These are phyloP conservation scores for Sugiyamaella floridensis DNA, from an alignment of 805 yeast genomes.

Conservation along the genomic window DNA sequence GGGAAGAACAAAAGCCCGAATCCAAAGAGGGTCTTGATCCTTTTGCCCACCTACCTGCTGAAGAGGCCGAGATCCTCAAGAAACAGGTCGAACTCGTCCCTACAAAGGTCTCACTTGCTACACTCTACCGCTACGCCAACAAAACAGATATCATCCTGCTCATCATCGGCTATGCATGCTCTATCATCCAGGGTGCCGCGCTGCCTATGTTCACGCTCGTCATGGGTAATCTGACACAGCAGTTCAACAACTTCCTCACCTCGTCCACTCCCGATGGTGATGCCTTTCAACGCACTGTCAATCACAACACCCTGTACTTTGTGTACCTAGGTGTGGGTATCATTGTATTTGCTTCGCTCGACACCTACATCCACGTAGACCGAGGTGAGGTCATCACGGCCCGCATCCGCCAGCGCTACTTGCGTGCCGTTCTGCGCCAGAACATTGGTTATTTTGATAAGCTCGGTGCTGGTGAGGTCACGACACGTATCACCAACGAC, in stretches of 20 bases:
- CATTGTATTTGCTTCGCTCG: conserved; percentile 26
- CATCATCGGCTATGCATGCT: conserved; percentile 26
- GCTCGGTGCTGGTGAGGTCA: conserved; percentile 37
- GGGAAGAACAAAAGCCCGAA: not conserved
- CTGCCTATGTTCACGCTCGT: conserved; percentile 37
- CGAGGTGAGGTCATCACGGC: conserved; percentile 37
- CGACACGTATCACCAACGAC: conserved; percentile 37
- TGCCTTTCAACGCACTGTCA: conserved; percentile 30
- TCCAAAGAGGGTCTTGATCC: conserved; percentile 17
- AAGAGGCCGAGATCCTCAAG: conserved; percentile 30
- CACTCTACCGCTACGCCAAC: conserved; percentile 33
- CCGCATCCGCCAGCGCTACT: conserved; percentile 33
- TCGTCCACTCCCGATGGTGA: conserved; percentile 18
- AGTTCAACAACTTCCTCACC: conserved; percentile 30
- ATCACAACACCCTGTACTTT: conserved; percentile 34
- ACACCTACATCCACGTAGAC: conserved; percentile 33
- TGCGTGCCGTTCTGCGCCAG: conserved; percentile 33
- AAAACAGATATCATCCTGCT: conserved; percentile 26
- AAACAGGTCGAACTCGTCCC: conserved; percentile 26
- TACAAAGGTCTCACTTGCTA: conserved; percentile 22
- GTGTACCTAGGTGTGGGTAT: conserved; percentile 36
- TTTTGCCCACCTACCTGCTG: conserved; percentile 23
- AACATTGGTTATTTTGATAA: conserved; percentile 38
- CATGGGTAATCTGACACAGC: conserved; percentile 35
- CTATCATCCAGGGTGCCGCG: conserved; percentile 35